Conservation (phyloP, 2,329 filamentous ascomycete genomes). For the Talaromyces sp. region DNA sequence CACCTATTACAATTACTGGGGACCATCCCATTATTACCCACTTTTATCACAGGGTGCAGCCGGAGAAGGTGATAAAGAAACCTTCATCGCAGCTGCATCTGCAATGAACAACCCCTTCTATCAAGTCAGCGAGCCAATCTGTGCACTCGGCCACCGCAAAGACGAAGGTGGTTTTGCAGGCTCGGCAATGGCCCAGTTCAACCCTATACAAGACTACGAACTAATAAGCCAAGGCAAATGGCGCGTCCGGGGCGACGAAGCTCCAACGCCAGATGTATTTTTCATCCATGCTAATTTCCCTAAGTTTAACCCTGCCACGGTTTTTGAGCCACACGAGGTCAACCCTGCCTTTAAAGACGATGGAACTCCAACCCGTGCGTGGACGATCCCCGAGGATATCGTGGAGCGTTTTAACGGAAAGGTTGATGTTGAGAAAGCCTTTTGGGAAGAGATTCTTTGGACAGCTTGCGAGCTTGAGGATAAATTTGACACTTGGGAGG, state of each 20-base stretch:
- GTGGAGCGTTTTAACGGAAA: slow-evolving; percentile 31
- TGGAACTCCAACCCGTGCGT: slow-evolving; percentile 36
- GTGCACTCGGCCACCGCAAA: slow-evolving; percentile 35
- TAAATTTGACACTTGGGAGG: slow-evolving; percentile 35
- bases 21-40: slow-evolving; percentile 55
- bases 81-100: slow-evolving; percentile 50
- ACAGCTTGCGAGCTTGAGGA: slow-evolving; percentile 42
- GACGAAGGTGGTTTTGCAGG: slow-evolving; percentile 34
- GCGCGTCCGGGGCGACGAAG: slow-evolving; percentile 35
- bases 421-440: slow-evolving; percentile 38
- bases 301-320: slow-evolving; percentile 43
- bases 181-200: slow-evolving; percentile 44
- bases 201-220: slow-evolving; percentile 39
- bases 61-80: slow-evolving; percentile 57
- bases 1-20: slow-evolving; percentile 60
- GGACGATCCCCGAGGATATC: slow-evolving; percentile 35
- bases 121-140: slow-evolving; percentile 44
- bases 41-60: slow-evolving; percentile 42
- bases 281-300: slow-evolving; percentile 48
- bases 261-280: slow-evolving; percentile 34
- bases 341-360: slow-evolving; percentile 33
- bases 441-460: slow-evolving; percentile 44
- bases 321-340: slow-evolving; percentile 34
- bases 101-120: slow-evolving; percentile 46
- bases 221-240: slow-evolving; percentile 30